Percentiles rank a stretch among this genome's conserved stretches.
These are phyloP conservation scores for Calonectria pseudoturangicola DNA, from an alignment of 2,329 filamentous ascomycete species.

Conservation along the genomic window DNA sequence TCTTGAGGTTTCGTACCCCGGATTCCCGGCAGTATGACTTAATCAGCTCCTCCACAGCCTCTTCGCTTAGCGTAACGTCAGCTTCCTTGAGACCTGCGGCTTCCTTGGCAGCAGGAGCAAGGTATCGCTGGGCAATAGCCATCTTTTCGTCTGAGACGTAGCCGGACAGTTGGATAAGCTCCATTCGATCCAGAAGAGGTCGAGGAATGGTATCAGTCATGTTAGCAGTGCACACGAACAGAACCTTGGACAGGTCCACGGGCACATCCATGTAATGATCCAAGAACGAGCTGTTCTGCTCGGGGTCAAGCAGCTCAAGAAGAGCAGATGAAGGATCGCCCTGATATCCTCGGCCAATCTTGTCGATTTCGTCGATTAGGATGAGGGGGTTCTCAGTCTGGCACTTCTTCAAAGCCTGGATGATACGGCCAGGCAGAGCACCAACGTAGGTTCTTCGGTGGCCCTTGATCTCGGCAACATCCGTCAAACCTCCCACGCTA, in stretches of 20 bases:
- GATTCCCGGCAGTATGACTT: constrained; percentile 99
- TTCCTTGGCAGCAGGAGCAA: constrained; percentile 95
- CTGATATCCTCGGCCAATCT: constrained; percentile 97
- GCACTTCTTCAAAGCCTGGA: constrained; percentile 98
- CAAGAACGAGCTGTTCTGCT: constrained; percentile 97
- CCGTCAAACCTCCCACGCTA: constrained; percentile 96
- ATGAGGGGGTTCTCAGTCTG: constrained; percentile 98
- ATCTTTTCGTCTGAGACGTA: constrained; percentile 99
- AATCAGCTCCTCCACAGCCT: constrained; percentile 96
- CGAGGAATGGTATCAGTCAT: constrained; percentile 98
- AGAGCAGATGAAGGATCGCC: constrained; percentile 96
- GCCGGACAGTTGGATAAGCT: constrained; percentile 95
- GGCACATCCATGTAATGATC: constrained; percentile 99
- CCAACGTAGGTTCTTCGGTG: constrained; percentile 97
- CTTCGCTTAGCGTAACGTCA: constrained; percentile 89
- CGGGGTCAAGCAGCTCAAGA: constrained; percentile 94
- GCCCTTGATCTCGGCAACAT: constrained; percentile 99
- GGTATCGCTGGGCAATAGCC: constrained; percentile 95
- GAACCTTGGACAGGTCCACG: constrained; percentile 96
- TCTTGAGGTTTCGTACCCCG: constrained; percentile 97
- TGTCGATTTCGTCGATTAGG: constrained; percentile 97
- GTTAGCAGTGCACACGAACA: constrained; percentile 99
- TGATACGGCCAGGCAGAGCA: constrained; percentile 95
- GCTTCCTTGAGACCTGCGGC: constrained; percentile 92
- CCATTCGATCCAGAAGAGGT: constrained; percentile 96